These are phyloP conservation scores for Cyclotella atomus DNA, from an alignment of 108 stramenopile genomes.

Conservation along the genomic window DNA sequence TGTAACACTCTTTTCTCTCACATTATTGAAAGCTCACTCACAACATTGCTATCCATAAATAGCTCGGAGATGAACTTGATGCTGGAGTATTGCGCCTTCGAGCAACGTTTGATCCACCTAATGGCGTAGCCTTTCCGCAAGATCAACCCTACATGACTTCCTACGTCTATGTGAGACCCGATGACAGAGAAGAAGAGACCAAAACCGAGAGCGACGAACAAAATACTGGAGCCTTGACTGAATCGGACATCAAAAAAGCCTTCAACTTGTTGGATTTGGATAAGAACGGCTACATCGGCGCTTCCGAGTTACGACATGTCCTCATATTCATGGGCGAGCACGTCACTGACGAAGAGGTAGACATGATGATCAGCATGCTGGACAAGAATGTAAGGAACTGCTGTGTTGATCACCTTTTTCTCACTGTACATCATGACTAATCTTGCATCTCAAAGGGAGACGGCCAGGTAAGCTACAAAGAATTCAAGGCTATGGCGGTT, in stretches of 20 bases:
- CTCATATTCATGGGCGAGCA: slow-evolving; percentile 89
- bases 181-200: slow-evolving; percentile 1
- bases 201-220: slow-evolving; percentile 18
- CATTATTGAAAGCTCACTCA: not conserved
- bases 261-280: slow-evolving; percentile 84
- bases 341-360: slow-evolving; percentile 85
- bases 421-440: not conserved
- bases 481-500: slow-evolving; percentile 69
- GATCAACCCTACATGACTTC: slow-evolving; percentile 59
- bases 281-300: slow-evolving; percentile 74
- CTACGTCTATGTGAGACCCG: slow-evolving; percentile 56
- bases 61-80: slow-evolving; percentile 47
- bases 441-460: slow-evolving; percentile 49
- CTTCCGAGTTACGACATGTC: slow-evolving; percentile 79
- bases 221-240: slow-evolving; percentile 49
- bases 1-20: not conserved
- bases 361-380: slow-evolving; percentile 88
- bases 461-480: slow-evolving; percentile 79
- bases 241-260: slow-evolving; percentile 74
- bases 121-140: slow-evolving; percentile 72
- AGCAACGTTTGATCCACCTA: slow-evolving; percentile 60
- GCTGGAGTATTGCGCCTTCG: slow-evolving; percentile 43
- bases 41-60: not conserved
- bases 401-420: not conserved
- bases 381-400: slow-evolving; percentile 50